Conservation (phyloP, 805 yeast species). For the Candida vartiovaarae region DNA sequence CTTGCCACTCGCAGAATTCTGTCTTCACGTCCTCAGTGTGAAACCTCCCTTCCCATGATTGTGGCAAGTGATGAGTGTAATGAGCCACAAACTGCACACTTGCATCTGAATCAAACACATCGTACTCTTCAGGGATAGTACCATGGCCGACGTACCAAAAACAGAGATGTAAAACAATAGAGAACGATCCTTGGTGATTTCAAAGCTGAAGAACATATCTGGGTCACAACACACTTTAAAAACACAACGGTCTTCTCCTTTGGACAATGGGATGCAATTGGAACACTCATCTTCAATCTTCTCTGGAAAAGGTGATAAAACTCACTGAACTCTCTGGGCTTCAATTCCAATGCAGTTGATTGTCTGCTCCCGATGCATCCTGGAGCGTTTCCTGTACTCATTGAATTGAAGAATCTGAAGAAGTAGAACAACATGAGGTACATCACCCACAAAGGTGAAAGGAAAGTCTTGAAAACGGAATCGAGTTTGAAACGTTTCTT, state of each 20-base stretch:
- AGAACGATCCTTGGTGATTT: conserved; percentile 72
- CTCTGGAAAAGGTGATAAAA: conserved; percentile 80
- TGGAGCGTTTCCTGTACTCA: conserved; percentile 83
- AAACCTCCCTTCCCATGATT: conserved; percentile 75
- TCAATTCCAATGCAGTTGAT: conserved; percentile 93
- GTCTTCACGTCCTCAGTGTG: conserved; percentile 80
- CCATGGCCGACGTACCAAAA: conserved; percentile 79
- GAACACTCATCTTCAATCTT: conserved; percentile 69
- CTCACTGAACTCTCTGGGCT: conserved; percentile 88
- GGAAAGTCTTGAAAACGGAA: conserved; percentile 72
- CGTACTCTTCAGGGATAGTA: conserved; percentile 54
- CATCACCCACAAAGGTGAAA: conserved; percentile 80
- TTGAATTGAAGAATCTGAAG: conserved; percentile 70
- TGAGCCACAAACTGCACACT: conserved; percentile 73
- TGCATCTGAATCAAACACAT: conserved; percentile 89
- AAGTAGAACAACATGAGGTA: conserved; percentile 81
- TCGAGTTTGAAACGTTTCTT: conserved; percentile 79
- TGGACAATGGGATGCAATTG: conserved; percentile 82
- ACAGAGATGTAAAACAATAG: conserved; percentile 83
- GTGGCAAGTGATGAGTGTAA: conserved; percentile 87
- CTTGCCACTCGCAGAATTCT: conserved; percentile 79
- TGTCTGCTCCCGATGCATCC: conserved; percentile 75
- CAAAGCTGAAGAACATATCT: conserved; percentile 85
- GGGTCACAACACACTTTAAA: conserved; percentile 67
- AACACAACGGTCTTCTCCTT: conserved; percentile 57